phyloP scores from a whole-genome alignment of 2,329 filamentous ascomycete species.

The Alternaria atra region DNA sequence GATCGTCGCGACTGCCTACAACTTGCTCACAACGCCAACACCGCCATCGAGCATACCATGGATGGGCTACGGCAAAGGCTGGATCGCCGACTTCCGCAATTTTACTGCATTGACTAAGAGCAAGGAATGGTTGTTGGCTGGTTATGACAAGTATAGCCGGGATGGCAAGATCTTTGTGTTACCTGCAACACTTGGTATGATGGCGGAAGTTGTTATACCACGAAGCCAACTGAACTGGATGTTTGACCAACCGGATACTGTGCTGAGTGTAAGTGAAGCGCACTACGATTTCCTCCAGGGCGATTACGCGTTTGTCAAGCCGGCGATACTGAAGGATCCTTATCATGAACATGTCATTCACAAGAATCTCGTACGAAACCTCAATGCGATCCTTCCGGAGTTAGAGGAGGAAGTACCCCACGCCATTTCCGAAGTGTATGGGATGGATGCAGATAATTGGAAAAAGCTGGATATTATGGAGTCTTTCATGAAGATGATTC shows the following conservation, averaged over 20 bases:
- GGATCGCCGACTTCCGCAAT: slow-evolving; percentile 29
- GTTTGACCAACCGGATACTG: slow-evolving; percentile 53
- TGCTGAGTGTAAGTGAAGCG: slow-evolving; percentile 49
- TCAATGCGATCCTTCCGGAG: slow-evolving; percentile 50
- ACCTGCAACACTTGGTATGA: slow-evolving; percentile 33
- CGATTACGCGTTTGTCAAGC: slow-evolving; percentile 51
- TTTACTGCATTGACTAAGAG: slow-evolving; percentile 30
- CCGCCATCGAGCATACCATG: slow-evolving; percentile 33
- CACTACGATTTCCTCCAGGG: slow-evolving; percentile 53
- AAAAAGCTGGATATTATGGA: slow-evolving; percentile 49
- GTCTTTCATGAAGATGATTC: slow-evolving; percentile 51
- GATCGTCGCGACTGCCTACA: slow-evolving; percentile 20
- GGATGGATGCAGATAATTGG: slow-evolving; percentile 50
- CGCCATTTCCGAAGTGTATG: slow-evolving; percentile 48
- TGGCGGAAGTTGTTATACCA: slow-evolving; percentile 48
- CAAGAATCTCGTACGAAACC: slow-evolving; percentile 51
- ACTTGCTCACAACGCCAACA: slow-evolving; percentile 23
- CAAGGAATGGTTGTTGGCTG: slow-evolving; percentile 33
- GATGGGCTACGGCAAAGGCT: slow-evolving; percentile 38
- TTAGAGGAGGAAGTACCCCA: slow-evolving; percentile 51
- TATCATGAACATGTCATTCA: slow-evolving; percentile 56
- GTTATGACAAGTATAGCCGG: slow-evolving; percentile 39
- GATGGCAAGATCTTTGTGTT: slow-evolving; percentile 37
- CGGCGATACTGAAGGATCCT: slow-evolving; percentile 47
- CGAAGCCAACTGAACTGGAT: slow-evolving; percentile 51